Conservation (phyloP, 2,329 filamentous ascomycete species). For the Arthroderma sp. region DNA sequence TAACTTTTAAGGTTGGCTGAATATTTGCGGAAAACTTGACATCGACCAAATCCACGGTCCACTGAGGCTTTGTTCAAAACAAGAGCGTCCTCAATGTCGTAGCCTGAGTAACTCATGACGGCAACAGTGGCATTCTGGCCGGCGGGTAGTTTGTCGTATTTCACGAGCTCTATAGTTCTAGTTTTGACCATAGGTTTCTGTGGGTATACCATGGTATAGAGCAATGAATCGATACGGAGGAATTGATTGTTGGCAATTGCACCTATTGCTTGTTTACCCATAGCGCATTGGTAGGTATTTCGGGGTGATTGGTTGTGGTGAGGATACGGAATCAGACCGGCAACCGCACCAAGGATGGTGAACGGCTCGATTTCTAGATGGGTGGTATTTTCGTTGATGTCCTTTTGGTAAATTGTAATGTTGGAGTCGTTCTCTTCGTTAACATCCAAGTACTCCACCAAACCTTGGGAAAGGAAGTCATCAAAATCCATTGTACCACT, state of each 20-base stretch:
- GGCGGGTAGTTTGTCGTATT: constrained; percentile 93
- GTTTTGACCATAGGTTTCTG: constrained; percentile 97
- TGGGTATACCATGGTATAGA: constrained; percentile 95
- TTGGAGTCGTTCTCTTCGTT: constrained; percentile 97
- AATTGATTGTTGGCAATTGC: constrained; percentile 98
- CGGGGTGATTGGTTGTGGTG: constrained; percentile 98
- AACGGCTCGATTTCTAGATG: constrained; percentile 98
- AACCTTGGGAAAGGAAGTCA: constrained; percentile 75
- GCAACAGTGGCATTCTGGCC: constrained; percentile 96
- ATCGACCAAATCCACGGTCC: constrained; percentile 88
- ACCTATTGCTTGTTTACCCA: constrained; percentile 99
- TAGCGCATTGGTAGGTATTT: constrained; percentile 98
- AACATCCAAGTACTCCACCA: constrained; percentile 93
- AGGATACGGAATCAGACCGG: constrained; percentile 90
- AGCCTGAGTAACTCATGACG: constrained; percentile 98
- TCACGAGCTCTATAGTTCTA: constrained; percentile 88
- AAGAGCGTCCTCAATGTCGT: constrained; percentile 97
- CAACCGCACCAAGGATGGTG: constrained; percentile 87
- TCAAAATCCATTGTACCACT: constrained; percentile 81
- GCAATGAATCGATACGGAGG: constrained; percentile 84
- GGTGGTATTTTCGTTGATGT: constrained; percentile 71
- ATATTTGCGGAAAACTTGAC: constrained; percentile 96
- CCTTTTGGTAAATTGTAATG: constrained; percentile 76
- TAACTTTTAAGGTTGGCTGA: constrained; percentile 78
- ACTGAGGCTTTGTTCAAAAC: constrained; percentile 93